Evolutionary conservation across 306 rosid genomes (phyloP).

Genomic region (Boehmeria nivea): DNA sequence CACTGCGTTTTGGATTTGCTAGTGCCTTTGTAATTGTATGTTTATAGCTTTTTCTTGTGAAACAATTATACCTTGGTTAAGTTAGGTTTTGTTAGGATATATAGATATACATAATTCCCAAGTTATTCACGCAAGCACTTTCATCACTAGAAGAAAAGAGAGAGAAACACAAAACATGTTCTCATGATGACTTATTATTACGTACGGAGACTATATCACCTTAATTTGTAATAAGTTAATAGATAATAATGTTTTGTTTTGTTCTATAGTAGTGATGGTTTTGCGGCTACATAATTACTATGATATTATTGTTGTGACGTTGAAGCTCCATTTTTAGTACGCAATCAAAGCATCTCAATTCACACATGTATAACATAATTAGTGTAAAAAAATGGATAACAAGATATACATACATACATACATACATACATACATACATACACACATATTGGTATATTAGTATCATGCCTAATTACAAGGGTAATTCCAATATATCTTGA

Average conservation of each 20-base stretch:
- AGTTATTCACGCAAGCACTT: neutral
- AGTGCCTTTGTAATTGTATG: neutral
- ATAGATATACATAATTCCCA: too few species aligned
- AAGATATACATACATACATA: neutral
- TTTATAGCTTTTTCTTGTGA: too few species aligned
- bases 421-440: neutral
- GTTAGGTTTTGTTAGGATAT: neutral
- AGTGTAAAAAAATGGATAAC: too few species aligned
- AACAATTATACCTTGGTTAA: too few species aligned
- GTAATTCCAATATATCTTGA: neutral
- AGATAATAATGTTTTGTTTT: neutral
- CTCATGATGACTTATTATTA: neutral
- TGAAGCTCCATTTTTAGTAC: too few species aligned
- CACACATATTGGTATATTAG: neutral
- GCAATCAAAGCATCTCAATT: too few species aligned
- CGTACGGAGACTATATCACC: neutral
- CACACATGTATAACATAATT: too few species aligned
- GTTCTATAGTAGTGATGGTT: neutral
- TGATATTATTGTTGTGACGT: too few species aligned
- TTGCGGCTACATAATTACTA: neutral
- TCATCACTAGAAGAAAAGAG: neutral
- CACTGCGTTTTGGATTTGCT: conserved; percentile 3
- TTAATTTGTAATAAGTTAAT: neutral
- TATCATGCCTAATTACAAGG: neutral
- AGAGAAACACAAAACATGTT: neutral